Base-by-base conservation (phyloP, 768 basidiomycete species). In the Hericium erinaceus region DNA sequence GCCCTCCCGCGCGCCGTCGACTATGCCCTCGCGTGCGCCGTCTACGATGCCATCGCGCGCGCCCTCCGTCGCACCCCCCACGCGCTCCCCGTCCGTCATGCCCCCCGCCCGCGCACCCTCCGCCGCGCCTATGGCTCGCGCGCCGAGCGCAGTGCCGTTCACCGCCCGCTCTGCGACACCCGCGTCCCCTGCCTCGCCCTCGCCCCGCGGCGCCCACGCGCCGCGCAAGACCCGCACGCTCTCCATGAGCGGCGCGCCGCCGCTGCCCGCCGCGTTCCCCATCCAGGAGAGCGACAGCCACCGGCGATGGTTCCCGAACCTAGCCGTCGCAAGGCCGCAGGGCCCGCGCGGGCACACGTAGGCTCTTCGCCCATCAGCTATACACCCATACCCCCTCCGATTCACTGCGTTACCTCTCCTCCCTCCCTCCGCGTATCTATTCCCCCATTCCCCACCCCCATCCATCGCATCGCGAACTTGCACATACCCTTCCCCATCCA, bases 221-320 rank as follows among this genome's bases (percentile, higher is more conserved):
- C 57, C 57, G 22, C 62, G 62, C 53, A 61, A 61, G 48, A 54
- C 60, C 26, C 62, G 62, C 10, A 63, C 62, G 39, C 51, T 61
- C 52, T 63, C 62, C 50, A 58, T 63, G 22, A 57, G 60, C 44
- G 44, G 48, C 33, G 18, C 20, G 11, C 16, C 39, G 20, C 41
- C 22, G 39, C 4, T 33, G 15, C 44, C 55, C 28, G 37, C 46
- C 11, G 5, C 24, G 22, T 28, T 50, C 20, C 48, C 48, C n/a
- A 12, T 28, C 18, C 41, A 16, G 16, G 15, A 16, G 16, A 20
- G 20, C 15, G 49, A 50, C 49, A 15, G 12, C 18, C 49, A 50
- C 51, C 41, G 54, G 39, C 54, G 54, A n/a, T 41, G 54, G 49
- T 20, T 50, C 24, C 49, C 49, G 18, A 24, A 6, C 2, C 22